Evolutionary conservation across 192 early-diverging fungal species (phyloP).

Genomic region (Chytriomyces sp.): DNA sequence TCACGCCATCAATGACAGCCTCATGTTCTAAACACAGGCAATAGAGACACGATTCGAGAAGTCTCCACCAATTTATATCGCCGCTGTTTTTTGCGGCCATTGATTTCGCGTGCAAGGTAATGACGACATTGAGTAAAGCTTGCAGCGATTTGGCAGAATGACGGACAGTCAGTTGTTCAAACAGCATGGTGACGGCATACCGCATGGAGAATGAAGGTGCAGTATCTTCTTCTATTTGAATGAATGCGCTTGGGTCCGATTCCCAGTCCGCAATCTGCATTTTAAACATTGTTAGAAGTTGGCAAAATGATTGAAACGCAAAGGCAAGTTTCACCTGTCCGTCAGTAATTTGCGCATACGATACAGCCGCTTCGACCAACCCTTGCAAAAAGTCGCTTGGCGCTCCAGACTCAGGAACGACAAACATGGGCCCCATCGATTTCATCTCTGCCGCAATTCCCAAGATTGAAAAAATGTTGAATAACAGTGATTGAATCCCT

Average conservation of each 20-base stretch:
- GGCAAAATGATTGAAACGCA: neutral
- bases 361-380: slow-evolving; percentile 16
- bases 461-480: slow-evolving; percentile 22
- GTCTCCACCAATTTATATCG: slow-evolving; percentile 25
- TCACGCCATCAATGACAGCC: slow-evolving; percentile 9
- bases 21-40: slow-evolving; percentile 12
- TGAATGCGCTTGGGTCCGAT: slow-evolving; percentile 17
- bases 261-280: slow-evolving; percentile 24
- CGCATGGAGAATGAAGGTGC: slow-evolving; percentile 26
- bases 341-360: slow-evolving; percentile 21
- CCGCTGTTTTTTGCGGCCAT: neutral
- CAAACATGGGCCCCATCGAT: slow-evolving; percentile 9
- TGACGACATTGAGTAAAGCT: slow-evolving; percentile 1
- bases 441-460: slow-evolving; percentile 23
- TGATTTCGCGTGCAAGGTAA: neutral
- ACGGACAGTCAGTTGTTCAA: slow-evolving; percentile 23
- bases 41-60: slow-evolving; percentile 29
- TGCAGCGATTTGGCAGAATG: slow-evolving; percentile 2
- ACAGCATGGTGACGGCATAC: slow-evolving; percentile 26
- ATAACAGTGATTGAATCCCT: slow-evolving; percentile 20
- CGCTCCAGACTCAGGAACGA: neutral
- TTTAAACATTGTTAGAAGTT: neutral
- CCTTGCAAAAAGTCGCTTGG: slow-evolving; percentile 8
- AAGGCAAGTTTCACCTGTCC: neutral
- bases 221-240: slow-evolving; percentile 32